These are phyloP conservation scores for Agaricales sp. DNA, from an alignment of 1,284 basidiomycete species.

Conservation along the genomic window DNA sequence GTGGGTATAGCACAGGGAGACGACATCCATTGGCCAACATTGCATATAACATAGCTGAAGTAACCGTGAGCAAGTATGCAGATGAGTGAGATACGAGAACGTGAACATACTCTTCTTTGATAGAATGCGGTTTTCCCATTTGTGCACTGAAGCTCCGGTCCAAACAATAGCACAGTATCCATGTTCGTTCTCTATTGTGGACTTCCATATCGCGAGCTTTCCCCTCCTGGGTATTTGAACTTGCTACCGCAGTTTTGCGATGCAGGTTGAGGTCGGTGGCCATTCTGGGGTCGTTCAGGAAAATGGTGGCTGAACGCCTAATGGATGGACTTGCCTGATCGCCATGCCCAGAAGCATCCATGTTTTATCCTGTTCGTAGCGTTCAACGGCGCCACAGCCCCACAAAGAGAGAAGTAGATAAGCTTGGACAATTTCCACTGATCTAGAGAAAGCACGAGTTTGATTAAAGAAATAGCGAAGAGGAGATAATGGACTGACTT, in stretches of 20 bases:
- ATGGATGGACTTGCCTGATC: conserved; percentile 40
- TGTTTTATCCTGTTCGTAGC: conserved; percentile 94
- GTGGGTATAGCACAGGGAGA: conserved; percentile 50
- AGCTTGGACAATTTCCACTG: conserved; percentile 90
- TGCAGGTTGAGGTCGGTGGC: conserved; percentile 94
- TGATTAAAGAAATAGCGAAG: neutral
- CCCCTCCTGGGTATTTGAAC: conserved; percentile 67
- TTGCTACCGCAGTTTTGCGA: conserved; percentile 68
- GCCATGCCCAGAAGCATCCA: conserved; percentile 87
- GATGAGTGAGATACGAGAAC: conserved; percentile 7
- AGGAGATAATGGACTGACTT: conserved; percentile 31
- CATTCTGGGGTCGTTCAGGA: conserved; percentile 47
- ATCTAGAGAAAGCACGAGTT: conserved; percentile 19
- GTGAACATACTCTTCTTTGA: conserved; percentile 82
- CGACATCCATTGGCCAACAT: conserved; percentile 63
- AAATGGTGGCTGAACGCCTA: neutral
- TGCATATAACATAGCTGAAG: conserved; percentile 77
- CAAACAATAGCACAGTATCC: conserved; percentile 85
- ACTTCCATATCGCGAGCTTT: conserved; percentile 71
- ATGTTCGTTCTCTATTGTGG: conserved; percentile 89
- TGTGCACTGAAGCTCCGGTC: conserved; percentile 89
- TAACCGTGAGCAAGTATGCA: conserved; percentile 5
- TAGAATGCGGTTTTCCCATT: conserved; percentile 84
- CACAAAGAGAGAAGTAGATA: conserved; percentile 77
- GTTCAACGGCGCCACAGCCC: conserved; percentile 86